phyloP scores from a whole-genome alignment of 148 eudicot genomes.

The Rhododendron mucronatum region DNA sequence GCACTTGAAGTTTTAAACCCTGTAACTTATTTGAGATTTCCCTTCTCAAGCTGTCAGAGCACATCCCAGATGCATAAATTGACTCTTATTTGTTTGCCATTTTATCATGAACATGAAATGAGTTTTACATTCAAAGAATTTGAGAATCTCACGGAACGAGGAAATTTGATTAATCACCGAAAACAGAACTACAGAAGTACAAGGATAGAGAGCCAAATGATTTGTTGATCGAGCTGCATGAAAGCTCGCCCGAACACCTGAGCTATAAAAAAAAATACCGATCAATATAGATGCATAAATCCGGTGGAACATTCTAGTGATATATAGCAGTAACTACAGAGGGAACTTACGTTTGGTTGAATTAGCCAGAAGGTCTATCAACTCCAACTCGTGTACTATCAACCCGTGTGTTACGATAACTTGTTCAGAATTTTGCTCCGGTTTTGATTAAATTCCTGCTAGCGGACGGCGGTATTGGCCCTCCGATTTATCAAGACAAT shows the following conservation, averaged over 20 bases:
- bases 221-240: background rate
- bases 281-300: background rate
- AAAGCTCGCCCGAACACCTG: background rate
- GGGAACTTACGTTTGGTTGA: background rate
- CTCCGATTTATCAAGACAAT: background rate
- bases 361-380: background rate
- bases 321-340: background rate
- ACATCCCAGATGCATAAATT: background rate
- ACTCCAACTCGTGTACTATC: background rate
- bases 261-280: no score
- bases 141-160: background rate
- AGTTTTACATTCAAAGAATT: background rate
- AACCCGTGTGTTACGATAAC: background rate
- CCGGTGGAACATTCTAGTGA: background rate
- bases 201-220: background rate
- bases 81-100: background rate
- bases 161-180: background rate
- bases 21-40: background rate
- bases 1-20: background rate
- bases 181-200: background rate
- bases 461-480: background rate
- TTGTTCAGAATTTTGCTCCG: background rate
- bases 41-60: background rate
- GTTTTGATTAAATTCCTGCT: background rate
- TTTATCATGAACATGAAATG: background rate